Evolutionary conservation across 352 stramenopile species (phyloP), one percentile per base, ranked within the genome.

Genomic region (Salisapilia sapeloensis): DNA sequence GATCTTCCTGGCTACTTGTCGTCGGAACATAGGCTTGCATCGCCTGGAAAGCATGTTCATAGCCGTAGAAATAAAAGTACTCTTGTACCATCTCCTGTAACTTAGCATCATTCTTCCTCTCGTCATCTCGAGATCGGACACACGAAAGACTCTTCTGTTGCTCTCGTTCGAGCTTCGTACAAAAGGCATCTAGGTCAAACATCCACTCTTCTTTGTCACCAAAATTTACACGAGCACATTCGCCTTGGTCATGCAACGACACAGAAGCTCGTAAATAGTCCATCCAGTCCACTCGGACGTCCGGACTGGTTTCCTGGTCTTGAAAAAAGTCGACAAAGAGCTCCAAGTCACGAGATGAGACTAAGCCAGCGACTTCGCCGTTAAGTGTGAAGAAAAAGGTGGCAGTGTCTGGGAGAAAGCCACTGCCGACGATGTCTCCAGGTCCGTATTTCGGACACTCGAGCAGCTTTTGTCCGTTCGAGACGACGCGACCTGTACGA

Each of bases 371-470:
- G 1, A 80, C 35, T 15, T 48, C 44, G 5, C 61, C 61, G 43
- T 81, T 81, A 13, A 70, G 46, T 34, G 65, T 81, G 35, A 76
- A 81, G 41, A 81, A 81, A 35, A 81, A 77, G 19, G 59, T 81
- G 23, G 63, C 56, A 1, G 56, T 60, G 33, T 78, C 65, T 6
- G 67, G 30, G 25, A 81, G 40, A 10, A 81, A 32, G 2, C 65
- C 65, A 33, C 59, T 74, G 5, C 65, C 65, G 7, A 81, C 60
- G 3, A 74, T 58, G 27, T 81, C 65, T 4, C 57, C 59, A 4
- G 47, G 37, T 18, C 50, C 65, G 35, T 69, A 81, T 10, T 42
- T 46, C 25, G 67, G 51, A 22, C 61, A 78, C 37, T 70, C 42
- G 8, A 74, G 31, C 28, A 60, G 65, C 12, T 51, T 42, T 11